phyloP scores from a whole-genome alignment of 495 filamentous ascomycete species.

The Daldinia vernicosa region DNA sequence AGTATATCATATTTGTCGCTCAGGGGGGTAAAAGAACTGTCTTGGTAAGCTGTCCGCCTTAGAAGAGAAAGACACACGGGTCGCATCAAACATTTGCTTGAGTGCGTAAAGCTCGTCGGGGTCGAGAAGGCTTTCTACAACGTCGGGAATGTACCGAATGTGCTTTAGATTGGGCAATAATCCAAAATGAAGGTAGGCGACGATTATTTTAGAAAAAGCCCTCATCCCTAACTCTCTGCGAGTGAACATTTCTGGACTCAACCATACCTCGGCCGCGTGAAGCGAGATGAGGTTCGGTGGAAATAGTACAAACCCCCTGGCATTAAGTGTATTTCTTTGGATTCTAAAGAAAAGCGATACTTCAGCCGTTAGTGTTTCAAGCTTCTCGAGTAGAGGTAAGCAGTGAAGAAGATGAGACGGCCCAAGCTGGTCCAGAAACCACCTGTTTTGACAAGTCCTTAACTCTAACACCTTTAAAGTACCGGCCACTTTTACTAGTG shows the following conservation, averaged over 20 bases:
- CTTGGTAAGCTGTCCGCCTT: neutral
- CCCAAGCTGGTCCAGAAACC: conserved; percentile 11
- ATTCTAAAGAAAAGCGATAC: conserved; percentile 2
- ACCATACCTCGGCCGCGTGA: neutral
- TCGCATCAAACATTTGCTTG: neutral
- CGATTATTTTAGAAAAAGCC: neutral
- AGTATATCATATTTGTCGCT: neutral
- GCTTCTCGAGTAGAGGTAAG: neutral
- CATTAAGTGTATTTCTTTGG: neutral
- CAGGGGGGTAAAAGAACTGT: neutral
- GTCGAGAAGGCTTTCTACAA: neutral
- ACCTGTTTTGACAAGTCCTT: conserved; percentile 1
- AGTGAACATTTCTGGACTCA: neutral
- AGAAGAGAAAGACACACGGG: neutral
- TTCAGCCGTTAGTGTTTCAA: conserved; percentile 19
- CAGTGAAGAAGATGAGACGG: neutral
- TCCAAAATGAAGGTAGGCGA: accelerated
- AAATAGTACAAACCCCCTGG: neutral
- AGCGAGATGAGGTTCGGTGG: conserved; percentile 20
- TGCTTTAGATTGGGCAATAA: neutral
- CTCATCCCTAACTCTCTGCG: neutral
- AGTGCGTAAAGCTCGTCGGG: neutral
- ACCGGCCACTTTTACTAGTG: neutral
- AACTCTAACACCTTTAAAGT: conserved; percentile 27
- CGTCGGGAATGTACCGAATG: neutral